Percentiles rank a stretch among this genome's conserved stretches.
Conservation (phyloP, 2,329 filamentous ascomycete species). For the Ceratocystis cacaofunesta region DNA sequence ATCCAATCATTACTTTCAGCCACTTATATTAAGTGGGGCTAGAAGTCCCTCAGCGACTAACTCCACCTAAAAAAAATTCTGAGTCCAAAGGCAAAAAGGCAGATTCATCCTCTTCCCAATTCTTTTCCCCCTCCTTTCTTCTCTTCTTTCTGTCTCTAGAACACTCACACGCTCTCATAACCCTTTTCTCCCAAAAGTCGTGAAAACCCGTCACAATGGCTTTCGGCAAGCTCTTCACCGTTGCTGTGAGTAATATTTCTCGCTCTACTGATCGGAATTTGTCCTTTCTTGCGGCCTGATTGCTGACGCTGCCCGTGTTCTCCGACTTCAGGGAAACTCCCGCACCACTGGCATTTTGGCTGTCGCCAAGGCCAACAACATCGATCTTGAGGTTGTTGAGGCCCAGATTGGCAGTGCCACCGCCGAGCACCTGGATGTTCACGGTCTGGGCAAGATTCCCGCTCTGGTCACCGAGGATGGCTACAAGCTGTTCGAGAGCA, state of each 20-base stretch:
- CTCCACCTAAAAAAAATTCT: slow-evolving; percentile 17
- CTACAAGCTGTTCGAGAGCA: slow-evolving; percentile 73
- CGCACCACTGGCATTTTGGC: slow-evolving; percentile 79
- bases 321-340: slow-evolving; percentile 56
- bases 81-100: slow-evolving; percentile 17
- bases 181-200: slow-evolving; percentile 16
- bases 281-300: slow-evolving; percentile 17
- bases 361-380: slow-evolving; percentile 92
- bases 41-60: slow-evolving; percentile 9
- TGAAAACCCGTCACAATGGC: slow-evolving; percentile 50
- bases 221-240: slow-evolving; percentile 96
- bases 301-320: slow-evolving; percentile 22
- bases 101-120: slow-evolving; percentile 5
- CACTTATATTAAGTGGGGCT: slow-evolving; percentile 9
- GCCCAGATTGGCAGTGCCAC: slow-evolving; percentile 51
- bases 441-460: slow-evolving; percentile 80
- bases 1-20: not conserved
- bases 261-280: slow-evolving; percentile 18
- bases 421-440: slow-evolving; percentile 69
- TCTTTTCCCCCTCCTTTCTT: slow-evolving; percentile 16
- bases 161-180: slow-evolving; percentile 20
- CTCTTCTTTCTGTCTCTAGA: slow-evolving; percentile 22
- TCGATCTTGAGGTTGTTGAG: slow-evolving; percentile 76
- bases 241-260: slow-evolving; percentile 43
- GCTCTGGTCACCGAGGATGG: slow-evolving; percentile 87